phyloP scores from a whole-genome alignment of 2,329 filamentous ascomycete genomes.

The Colletotrichum acutatum region DNA sequence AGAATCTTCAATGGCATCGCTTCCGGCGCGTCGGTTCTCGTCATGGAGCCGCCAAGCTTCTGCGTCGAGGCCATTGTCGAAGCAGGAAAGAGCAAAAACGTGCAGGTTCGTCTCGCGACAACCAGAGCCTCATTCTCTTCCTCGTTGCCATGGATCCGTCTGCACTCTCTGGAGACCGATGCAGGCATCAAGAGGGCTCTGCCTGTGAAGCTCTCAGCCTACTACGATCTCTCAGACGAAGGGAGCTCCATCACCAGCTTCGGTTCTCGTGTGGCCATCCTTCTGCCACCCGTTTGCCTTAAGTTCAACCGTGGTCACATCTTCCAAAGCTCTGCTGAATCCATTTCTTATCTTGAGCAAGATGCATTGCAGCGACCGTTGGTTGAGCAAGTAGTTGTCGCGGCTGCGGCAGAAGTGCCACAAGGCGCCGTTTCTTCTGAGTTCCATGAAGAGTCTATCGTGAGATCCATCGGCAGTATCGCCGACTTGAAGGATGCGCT shows the following conservation, averaged over 20 bases:
- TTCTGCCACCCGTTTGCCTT: background rate
- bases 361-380: background rate
- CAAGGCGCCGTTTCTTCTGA: background rate
- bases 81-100: background rate
- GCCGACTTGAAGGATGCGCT: background rate
- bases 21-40: background rate
- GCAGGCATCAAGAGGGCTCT: background rate
- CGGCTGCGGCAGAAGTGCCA: background rate
- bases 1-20: background rate
- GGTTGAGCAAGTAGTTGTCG: background rate
- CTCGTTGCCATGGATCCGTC: background rate
- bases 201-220: background rate
- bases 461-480: background rate
- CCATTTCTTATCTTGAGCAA: background rate
- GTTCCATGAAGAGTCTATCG: background rate
- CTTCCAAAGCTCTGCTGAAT: background rate
- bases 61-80: background rate
- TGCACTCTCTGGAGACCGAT: background rate
- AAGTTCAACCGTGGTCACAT: background rate
- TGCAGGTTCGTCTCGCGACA: background rate
- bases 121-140: background rate
- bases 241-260: background rate
- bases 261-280: background rate
- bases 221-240: background rate
- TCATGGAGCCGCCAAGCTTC: slow-evolving; percentile 10